Base-by-base conservation (phyloP, 139 green algal species). In the Pseudopediastrum boryanum region DNA sequence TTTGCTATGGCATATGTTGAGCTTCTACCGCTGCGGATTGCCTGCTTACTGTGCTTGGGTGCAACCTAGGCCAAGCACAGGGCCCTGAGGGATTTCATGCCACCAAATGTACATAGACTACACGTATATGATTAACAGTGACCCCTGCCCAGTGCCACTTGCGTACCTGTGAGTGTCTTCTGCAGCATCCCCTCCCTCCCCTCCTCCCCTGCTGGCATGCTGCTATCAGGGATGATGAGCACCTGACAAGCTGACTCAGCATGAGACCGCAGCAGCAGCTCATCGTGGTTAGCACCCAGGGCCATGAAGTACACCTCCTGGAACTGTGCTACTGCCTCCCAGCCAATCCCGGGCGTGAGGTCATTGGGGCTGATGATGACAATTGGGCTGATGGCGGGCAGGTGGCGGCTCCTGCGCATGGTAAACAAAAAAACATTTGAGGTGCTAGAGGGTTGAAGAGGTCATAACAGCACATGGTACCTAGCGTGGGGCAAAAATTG, bases 191-290 rank as follows among this genome's bases (percentile, higher is more conserved):
- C 50, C 50, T 21, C 50, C 50, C 19, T 21, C 19, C 50, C 50
- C 19, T 19, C 50, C 19, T 56, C 7, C 67, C 71, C 9, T 51
- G 38, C 0, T 78, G 54, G n/a, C 50, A 27, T 3, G 29, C 39
- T 31, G 23, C 33, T 41, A 78, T 39, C 9, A 56, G 71, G 1
- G 54, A 78, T 56, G 31, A 80, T 43, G 8, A 80, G 31, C 8
- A 61, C 74, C 25, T 80, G 74, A 23, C 44, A 29, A 12, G 74
- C 74, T 25, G 16, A 10, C 29, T 80, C 74, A 23, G 74, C 74
- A 41, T 50, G 41, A 21, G 74, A 43, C 4, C 64, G 63, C 61
- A 80, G 43, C 61, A 80, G 74, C 8, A 44, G 44, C 19, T 80
- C 74, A 43, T 80, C 62, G 44, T 66, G 44, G 4, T 31, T 52